phyloP scores from a whole-genome alignment of 2,329 filamentous ascomycete genomes.

The Apiospora rasikravindrae region DNA sequence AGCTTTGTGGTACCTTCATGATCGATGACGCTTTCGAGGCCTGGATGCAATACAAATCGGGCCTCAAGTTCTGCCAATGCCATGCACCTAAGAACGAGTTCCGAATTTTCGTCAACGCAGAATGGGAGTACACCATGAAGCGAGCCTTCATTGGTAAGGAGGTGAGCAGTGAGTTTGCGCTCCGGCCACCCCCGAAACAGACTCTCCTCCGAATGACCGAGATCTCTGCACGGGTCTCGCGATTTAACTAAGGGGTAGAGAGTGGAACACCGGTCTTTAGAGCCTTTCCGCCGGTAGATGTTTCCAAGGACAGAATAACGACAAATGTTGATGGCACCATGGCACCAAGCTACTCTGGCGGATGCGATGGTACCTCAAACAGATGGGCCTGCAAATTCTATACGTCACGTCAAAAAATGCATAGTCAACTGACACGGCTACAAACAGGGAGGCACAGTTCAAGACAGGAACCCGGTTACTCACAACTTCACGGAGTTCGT shows the following conservation, averaged over 20 bases:
- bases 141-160: background rate
- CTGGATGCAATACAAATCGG: no score
- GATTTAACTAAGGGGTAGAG: background rate
- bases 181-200: background rate
- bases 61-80: no score
- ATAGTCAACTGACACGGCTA: background rate
- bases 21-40: no score
- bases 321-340: background rate
- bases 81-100: no score
- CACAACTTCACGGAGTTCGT: background rate
- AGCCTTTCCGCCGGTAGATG: background rate
- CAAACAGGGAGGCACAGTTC: background rate
- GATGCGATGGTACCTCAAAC: background rate
- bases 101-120: background rate
- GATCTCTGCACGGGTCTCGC: background rate
- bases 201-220: background rate
- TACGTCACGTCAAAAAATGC: background rate
- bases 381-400: background rate
- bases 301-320: background rate
- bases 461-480: background rate
- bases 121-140: slow-evolving; percentile 10
- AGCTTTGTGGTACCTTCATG: no score
- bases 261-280: background rate
- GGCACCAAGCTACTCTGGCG: background rate
- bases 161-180: background rate